Conservation (phyloP, 2,329 filamentous ascomycete genomes). For the Ophiostoma tasmaniense region DNA sequence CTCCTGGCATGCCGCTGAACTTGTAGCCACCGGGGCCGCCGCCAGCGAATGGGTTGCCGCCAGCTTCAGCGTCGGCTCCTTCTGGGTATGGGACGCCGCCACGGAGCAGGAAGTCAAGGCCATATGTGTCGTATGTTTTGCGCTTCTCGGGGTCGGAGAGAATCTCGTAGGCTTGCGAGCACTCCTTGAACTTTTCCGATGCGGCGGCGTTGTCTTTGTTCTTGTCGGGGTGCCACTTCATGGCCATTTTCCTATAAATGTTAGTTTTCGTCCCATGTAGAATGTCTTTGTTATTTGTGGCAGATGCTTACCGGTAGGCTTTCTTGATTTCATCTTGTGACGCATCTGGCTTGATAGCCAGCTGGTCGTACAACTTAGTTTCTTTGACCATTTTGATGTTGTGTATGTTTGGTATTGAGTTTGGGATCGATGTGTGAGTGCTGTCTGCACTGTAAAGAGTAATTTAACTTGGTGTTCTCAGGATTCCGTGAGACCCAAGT, state of each 20-base stretch:
- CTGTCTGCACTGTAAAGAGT: not conserved
- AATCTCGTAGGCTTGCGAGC: constrained; percentile 96
- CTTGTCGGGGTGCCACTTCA: constrained; percentile 96
- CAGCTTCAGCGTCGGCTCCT: constrained; percentile 23
- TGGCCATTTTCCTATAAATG: constrained; percentile 61
- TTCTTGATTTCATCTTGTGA: constrained; percentile 96
- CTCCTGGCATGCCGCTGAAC: constrained; percentile 39
- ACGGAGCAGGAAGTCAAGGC: constrained; percentile 82
- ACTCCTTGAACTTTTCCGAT: constrained; percentile 94
- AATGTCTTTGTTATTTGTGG: not conserved
- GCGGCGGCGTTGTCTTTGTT: constrained; percentile 85
- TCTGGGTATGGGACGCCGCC: constrained; percentile 56
- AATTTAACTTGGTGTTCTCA: not conserved
- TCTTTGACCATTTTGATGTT: constrained; percentile 29
- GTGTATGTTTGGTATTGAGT: not conserved
- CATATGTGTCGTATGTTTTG: constrained; percentile 89
- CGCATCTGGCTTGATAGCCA: constrained; percentile 70
- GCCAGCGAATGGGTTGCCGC: constrained; percentile 49
- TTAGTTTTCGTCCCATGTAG: constrained; percentile 5
- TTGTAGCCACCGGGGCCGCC: constrained; percentile 37
- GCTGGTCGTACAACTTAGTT: constrained; percentile 67
- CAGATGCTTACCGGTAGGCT: constrained; percentile 63
- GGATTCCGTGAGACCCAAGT: not conserved
- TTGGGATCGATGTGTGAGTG: not conserved
- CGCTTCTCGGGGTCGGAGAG: constrained; percentile 95